Percentiles rank a stretch among this genome's conserved stretches.
Evolutionary conservation across 2,329 filamentous ascomycete genomes (phyloP).

Genomic region (Fusarium xylarioides): DNA sequence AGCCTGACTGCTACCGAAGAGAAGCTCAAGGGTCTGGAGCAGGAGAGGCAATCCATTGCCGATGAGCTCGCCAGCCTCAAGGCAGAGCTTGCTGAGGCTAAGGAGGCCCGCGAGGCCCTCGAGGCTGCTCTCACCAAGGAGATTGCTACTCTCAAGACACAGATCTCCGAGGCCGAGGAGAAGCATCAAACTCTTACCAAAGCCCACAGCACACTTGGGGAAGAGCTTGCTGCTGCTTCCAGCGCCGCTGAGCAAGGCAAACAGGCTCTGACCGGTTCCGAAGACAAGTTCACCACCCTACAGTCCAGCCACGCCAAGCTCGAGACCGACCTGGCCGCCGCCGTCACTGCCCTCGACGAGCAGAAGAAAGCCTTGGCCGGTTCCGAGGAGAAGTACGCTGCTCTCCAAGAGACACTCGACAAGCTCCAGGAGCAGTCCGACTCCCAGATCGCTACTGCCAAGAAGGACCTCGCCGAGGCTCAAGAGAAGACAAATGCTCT

Average conservation of each 20-base stretch:
- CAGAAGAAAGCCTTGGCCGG: constrained; percentile 40
- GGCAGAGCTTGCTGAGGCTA: constrained; percentile 46
- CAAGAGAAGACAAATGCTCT: constrained; percentile 41
- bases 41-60: constrained; percentile 44
- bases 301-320: constrained; percentile 42
- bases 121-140: constrained; percentile 47
- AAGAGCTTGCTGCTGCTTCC: constrained; percentile 44
- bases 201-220: constrained; percentile 44
- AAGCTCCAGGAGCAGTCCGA: constrained; percentile 42
- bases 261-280: constrained; percentile 40
- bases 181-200: constrained; percentile 47
- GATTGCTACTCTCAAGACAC: constrained; percentile 45
- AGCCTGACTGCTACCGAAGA: constrained; percentile 37
- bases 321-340: constrained; percentile 41
- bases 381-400: constrained; percentile 41
- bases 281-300: constrained; percentile 41
- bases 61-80: constrained; percentile 48
- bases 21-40: constrained; percentile 41
- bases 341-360: constrained; percentile 41
- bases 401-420: constrained; percentile 41
- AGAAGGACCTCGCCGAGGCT: constrained; percentile 37
- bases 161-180: constrained; percentile 47
- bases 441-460: constrained; percentile 38
- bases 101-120: constrained; percentile 48
- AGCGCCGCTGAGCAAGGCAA: constrained; percentile 42